Percentiles rank a stretch among this genome's conserved stretches.
phyloP scores from a whole-genome alignment of 2,329 filamentous ascomycete species.

The Fusarium brevicatenulatum region DNA sequence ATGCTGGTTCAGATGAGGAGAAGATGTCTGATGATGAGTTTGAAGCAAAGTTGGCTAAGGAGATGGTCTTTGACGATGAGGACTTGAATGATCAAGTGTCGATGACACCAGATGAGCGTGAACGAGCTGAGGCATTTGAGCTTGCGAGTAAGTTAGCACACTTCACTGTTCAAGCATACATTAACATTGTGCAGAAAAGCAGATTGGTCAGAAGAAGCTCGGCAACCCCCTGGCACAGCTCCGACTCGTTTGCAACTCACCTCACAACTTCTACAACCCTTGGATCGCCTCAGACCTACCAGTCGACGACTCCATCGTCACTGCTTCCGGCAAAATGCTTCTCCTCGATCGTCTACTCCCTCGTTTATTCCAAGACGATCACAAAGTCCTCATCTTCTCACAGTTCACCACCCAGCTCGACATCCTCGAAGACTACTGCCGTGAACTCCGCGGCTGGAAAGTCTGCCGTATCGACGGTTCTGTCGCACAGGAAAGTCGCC shows the following conservation, averaged over 20 bases:
- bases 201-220: constrained; percentile 90
- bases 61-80: constrained; percentile 59
- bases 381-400: constrained; percentile 95
- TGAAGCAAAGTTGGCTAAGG: constrained; percentile 78
- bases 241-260: constrained; percentile 89
- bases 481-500: constrained; percentile 78
- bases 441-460: constrained; percentile 79
- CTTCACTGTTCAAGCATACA: background rate
- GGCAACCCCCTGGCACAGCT: constrained; percentile 94
- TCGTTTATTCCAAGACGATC: constrained; percentile 74
- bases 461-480: constrained; percentile 91
- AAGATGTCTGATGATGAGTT: constrained; percentile 84
- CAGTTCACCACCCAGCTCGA: constrained; percentile 97
- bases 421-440: constrained; percentile 86
- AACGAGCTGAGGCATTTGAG: constrained; percentile 74
- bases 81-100: constrained; percentile 44
- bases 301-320: constrained; percentile 84
- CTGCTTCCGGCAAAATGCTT: constrained; percentile 93
- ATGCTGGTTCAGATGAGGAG: constrained; percentile 69
- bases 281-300: constrained; percentile 71
- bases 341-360: constrained; percentile 88
- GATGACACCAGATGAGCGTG: constrained; percentile 67
- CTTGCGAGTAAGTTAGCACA: constrained; percentile 73
- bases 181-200: constrained; percentile 67
- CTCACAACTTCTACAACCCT: constrained; percentile 96